Conservation (phyloP, 441 rosid genomes). For the Erodium moschatum region DNA sequence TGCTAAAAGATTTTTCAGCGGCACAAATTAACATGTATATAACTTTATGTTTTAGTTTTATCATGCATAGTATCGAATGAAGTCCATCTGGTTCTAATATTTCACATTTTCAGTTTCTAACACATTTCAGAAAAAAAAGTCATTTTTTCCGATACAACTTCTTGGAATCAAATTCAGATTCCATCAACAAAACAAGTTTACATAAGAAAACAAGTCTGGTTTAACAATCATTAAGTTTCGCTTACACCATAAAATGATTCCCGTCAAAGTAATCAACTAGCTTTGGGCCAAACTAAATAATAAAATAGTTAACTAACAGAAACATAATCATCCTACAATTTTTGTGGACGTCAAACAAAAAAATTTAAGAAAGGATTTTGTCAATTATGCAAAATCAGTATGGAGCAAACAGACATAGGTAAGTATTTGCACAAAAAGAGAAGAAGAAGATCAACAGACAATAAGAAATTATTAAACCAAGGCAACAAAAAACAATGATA, state of each 20-base stretch:
- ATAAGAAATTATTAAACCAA: conserved; percentile 13
- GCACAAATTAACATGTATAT: neutral
- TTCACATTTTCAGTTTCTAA: neutral
- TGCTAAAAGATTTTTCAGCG: neutral
- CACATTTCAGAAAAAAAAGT: no score
- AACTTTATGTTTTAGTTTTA: neutral
- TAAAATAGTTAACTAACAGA: neutral
- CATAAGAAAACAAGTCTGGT: neutral
- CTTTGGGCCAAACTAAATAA: neutral
- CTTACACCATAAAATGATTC: no score
- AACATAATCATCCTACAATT: neutral
- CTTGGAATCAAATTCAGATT: no score
- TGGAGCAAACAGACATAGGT: neutral
- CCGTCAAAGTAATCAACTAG: neutral
- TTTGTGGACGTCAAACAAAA: neutral
- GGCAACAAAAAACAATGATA: conserved; percentile 12
- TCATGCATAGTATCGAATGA: conserved; percentile 1
- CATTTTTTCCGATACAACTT: no score
- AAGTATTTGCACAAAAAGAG: conserved; percentile 2
- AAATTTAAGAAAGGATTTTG: neutral
- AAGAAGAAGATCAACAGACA: neutral
- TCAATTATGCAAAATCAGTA: neutral
- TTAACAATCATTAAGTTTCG: neutral
- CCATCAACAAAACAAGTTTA: neutral
- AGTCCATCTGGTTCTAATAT: no score